Percentiles rank a stretch among this genome's conserved stretches.
Conservation (phyloP, 306 rosid genomes). For the Spatholobus suberectus region DNA sequence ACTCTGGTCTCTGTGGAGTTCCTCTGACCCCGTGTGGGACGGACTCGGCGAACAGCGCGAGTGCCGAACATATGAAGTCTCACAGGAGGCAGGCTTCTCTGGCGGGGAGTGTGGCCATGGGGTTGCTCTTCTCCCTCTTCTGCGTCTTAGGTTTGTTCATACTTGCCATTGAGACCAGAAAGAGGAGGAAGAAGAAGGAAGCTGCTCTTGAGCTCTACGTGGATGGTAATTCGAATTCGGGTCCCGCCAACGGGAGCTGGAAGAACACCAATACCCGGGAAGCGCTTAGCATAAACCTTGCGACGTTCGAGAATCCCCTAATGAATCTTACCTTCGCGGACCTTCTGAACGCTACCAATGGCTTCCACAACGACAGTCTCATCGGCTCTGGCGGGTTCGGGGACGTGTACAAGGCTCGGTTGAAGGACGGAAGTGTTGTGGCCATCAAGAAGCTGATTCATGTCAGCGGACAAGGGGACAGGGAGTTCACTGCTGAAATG, state of each 20-base stretch:
- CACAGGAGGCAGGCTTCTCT: conserved; percentile 76
- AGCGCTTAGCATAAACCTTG: conserved; percentile 89
- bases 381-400: conserved; percentile 93
- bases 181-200: conserved; percentile 84
- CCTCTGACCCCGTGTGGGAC: conserved; percentile 66
- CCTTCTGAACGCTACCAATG: conserved; percentile 88
- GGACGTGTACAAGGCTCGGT: conserved; percentile 89
- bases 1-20: conserved; percentile 88
- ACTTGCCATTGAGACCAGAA: conserved; percentile 71
- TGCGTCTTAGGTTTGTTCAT: conserved; percentile 82
- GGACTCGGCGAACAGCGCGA: conserved; percentile 5
- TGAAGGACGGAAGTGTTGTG: conserved; percentile 88
- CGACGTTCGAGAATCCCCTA: conserved; percentile 90
- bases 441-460: conserved; percentile 94
- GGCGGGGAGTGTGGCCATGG: conserved; percentile 91
- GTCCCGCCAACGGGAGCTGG: conserved; percentile 65
- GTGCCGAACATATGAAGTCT: conserved; percentile 59
- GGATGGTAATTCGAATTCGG: conserved; percentile 70
- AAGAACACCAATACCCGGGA: conserved; percentile 75
- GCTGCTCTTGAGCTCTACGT: conserved; percentile 63
- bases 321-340: conserved; percentile 88
- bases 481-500: conserved; percentile 99
- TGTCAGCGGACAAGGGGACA: conserved; percentile 95
- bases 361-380: conserved; percentile 84
- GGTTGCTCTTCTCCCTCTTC: conserved; percentile 79